Conservation (phyloP, 78 protist genomes). For the Monocercomonoides exilis region DNA sequence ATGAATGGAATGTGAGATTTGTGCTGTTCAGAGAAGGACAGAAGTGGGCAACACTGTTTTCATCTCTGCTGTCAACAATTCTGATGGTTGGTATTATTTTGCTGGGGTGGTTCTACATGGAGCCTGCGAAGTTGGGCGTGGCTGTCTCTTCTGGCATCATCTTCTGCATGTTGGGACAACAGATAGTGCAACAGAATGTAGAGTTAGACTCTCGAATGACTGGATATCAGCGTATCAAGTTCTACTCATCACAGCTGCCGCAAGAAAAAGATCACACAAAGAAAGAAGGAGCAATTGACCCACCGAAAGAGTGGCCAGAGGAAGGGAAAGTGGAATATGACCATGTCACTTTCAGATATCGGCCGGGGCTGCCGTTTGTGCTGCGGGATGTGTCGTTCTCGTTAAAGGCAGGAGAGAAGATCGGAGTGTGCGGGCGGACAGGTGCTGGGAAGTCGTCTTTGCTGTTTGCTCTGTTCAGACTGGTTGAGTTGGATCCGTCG, state of each 20-base stretch:
- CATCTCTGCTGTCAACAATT: neutral
- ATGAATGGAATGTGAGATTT: neutral
- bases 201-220: slow-evolving; percentile 10
- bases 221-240: neutral
- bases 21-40: slow-evolving; percentile 5
- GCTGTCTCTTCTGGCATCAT: neutral
- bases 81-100: neutral
- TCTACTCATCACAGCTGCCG: neutral
- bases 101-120: neutral
- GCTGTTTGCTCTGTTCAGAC: neutral
- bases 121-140: neutral
- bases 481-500: neutral
- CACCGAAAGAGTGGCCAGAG: neutral
- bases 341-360: slow-evolving; percentile 6
- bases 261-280: no score
- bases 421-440: slow-evolving; percentile 40
- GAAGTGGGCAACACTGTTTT: neutral
- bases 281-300: neutral
- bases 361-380: slow-evolving; percentile 16
- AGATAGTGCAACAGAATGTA: neutral
- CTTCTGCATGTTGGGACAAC: neutral
- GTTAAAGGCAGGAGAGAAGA: neutral
- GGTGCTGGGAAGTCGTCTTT: slow-evolving; percentile 41
- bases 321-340: slow-evolving; percentile 3
- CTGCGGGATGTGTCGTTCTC: slow-evolving; percentile 1